Percentiles rank a stretch among this genome's conserved stretches.
Evolutionary conservation across 1,284 basidiomycete genomes (phyloP).

Genomic region (Ganoderma leucocontextum): DNA sequence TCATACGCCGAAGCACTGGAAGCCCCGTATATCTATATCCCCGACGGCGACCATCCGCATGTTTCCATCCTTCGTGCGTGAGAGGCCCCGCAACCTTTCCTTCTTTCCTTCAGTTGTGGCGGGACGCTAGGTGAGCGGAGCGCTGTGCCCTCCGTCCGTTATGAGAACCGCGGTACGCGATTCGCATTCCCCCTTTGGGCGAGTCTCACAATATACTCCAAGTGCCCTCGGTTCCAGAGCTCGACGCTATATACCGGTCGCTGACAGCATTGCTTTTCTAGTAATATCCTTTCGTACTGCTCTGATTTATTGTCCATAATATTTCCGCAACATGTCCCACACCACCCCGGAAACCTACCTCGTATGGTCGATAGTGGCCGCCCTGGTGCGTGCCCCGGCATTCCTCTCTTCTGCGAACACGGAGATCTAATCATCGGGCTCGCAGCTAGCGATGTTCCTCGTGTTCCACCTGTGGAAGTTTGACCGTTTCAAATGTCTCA

Average conservation of each 20-base stretch:
- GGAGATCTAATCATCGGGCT: neutral
- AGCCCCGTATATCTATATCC: neutral
- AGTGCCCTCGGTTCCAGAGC: neutral
- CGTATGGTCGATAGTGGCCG: constrained; percentile 66
- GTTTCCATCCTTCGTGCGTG: neutral
- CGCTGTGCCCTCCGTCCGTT: neutral
- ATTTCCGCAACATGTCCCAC: constrained; percentile 61
- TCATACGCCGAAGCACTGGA: neutral
- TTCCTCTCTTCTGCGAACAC: neutral
- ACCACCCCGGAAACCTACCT: constrained; percentile 65
- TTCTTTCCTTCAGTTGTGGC: neutral
- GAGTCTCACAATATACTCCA: too few species aligned
- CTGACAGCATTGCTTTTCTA: neutral
- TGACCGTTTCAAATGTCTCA: constrained; percentile 76
- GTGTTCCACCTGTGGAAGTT: constrained; percentile 81
- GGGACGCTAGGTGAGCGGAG: constrained; percentile 3
- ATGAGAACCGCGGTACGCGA: neutral
- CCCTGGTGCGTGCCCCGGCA: constrained; percentile 50
- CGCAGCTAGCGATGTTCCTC: constrained; percentile 69
- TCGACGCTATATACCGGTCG: neutral
- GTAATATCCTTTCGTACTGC: constrained; percentile 10
- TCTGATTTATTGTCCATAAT: constrained; percentile 7
- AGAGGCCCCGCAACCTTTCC: neutral
- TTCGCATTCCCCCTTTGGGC: neutral
- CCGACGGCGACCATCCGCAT: neutral